A percentile compares a stretch with the other conserved stretches of the same genome.
Conservation (phyloP, 75 land plant genomes). For the Ceratopteris richardii region DNA sequence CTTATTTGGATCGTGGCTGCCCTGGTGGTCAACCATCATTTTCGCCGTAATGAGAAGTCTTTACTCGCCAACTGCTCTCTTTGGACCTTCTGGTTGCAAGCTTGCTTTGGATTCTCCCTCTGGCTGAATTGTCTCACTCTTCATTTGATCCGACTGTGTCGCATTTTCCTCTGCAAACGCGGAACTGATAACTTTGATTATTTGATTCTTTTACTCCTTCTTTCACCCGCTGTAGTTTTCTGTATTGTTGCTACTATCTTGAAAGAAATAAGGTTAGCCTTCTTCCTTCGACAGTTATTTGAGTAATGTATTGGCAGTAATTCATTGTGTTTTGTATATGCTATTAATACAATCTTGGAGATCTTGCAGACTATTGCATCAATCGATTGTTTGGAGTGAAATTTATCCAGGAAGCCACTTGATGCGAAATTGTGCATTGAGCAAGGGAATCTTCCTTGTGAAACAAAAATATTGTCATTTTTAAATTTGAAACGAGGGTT, state of each 20-base stretch:
- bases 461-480: no score
- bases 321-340: no score
- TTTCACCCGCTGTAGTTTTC: constrained; percentile 8
- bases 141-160: constrained; percentile 6
- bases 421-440: no score
- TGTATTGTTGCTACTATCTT: constrained; percentile 6
- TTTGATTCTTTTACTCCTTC: background rate
- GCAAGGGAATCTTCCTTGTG: no score
- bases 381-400: no score
- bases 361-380: no score
- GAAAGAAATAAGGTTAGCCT: background rate
- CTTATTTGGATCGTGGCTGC: constrained; percentile 16
- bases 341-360: no score
- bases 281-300: no score
- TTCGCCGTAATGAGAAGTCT: background rate
- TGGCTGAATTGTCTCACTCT: constrained; percentile 24
- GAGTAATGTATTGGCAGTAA: no score
- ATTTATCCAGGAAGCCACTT: no score
- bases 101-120: constrained; percentile 19
- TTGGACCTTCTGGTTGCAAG: constrained; percentile 26
- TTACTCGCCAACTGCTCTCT: constrained; percentile 3
- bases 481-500: no score
- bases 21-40: constrained; percentile 14
- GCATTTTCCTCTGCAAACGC: constrained; percentile 5
- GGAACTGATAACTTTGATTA: background rate